Percentiles rank a stretch among this genome's conserved stretches.
These are phyloP conservation scores for Pseudopithomyces maydicus DNA, from an alignment of 2,329 filamentous ascomycete species.

Conservation along the genomic window DNA sequence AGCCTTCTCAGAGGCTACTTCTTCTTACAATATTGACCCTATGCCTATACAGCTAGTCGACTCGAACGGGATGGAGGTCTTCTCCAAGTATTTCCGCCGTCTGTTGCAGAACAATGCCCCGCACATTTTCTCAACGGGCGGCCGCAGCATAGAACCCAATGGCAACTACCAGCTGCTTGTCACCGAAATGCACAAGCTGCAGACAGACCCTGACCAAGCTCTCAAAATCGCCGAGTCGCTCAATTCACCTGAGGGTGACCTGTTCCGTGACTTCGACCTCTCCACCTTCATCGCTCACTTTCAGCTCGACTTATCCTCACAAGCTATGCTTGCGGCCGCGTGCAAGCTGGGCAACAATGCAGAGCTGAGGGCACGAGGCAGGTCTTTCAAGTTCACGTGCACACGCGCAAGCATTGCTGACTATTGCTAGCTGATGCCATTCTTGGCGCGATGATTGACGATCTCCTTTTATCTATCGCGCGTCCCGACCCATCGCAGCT, in stretches of 20 bases:
- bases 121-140: constrained; percentile 84
- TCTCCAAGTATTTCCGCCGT: constrained; percentile 92
- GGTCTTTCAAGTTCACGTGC: constrained; percentile 17
- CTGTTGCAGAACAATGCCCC: constrained; percentile 88
- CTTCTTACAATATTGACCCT: constrained; percentile 22
- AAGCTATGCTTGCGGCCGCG: constrained; percentile 84
- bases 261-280: constrained; percentile 96
- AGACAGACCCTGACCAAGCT: constrained; percentile 79
- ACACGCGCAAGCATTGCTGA: constrained; percentile 19
- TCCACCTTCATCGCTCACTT: constrained; percentile 95
- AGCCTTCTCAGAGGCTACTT: no score
- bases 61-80: constrained; percentile 99
- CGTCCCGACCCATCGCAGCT: constrained; percentile 62
- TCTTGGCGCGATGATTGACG: constrained; percentile 76
- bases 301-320: constrained; percentile 85
- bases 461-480: constrained; percentile 78
- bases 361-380: constrained; percentile 90
- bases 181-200: constrained; percentile 84
- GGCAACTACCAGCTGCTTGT: constrained; percentile 84
- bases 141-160: constrained; percentile 72
- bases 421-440: constrained; percentile 78
- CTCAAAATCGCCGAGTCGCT: constrained; percentile 92
- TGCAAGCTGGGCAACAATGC: constrained; percentile 82
- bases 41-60: constrained; percentile 73
- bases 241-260: constrained; percentile 86